Evolutionary conservation across 306 rosid species (phyloP), one percentile per base, ranked within the genome.

Genomic region (Lathyrus aphaca): DNA sequence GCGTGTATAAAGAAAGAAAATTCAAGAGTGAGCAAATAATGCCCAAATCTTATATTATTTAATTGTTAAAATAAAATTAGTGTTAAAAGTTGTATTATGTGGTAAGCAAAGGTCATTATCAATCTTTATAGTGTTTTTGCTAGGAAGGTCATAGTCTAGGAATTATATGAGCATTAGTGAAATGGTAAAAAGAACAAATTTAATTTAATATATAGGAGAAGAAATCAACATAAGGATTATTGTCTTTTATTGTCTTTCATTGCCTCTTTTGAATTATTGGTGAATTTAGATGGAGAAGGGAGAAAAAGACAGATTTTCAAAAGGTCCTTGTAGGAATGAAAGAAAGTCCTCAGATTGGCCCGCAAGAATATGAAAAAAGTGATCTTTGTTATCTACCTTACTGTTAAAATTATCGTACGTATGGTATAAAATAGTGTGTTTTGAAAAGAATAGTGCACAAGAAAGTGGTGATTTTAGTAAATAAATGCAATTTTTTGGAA

Each of bases 311-410:
- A 83, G 77, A 79, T 74, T 72, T 73, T 73, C 58, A 51, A 64
- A 69, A 46, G 46, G 14, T n/a, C 46, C 49, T 66, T 64, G 64
- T 54, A 74, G 72, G 76, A 70, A 60, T 68, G 69, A 85, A 67
- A 77, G 61, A 53, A 53, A 53, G 61, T 73, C 39, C 40, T 10
- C 44, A 48, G 8, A 9, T 72, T 44, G 80, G 74, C 63, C 72
- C 79, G 44, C 49, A 30, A 21, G 64, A 61, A 77, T 19, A 64
- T 14, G 66, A 17, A 77, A 85, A 57, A 85, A 80, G 81, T 53
- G 65, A 78, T 80, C 18, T 67, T 80, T 82, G 77, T 79, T 79
- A 57, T 74, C 66, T 82, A 74, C 78, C 79, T 70, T 79, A 38
- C 61, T 44, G 64, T 48, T 66, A 61, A 55, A 74, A 77, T 71